Percentiles rank a stretch among this genome's conserved stretches.
phyloP scores from a whole-genome alignment of 2,329 filamentous ascomycete species.

The Calonectria henricotiae region DNA sequence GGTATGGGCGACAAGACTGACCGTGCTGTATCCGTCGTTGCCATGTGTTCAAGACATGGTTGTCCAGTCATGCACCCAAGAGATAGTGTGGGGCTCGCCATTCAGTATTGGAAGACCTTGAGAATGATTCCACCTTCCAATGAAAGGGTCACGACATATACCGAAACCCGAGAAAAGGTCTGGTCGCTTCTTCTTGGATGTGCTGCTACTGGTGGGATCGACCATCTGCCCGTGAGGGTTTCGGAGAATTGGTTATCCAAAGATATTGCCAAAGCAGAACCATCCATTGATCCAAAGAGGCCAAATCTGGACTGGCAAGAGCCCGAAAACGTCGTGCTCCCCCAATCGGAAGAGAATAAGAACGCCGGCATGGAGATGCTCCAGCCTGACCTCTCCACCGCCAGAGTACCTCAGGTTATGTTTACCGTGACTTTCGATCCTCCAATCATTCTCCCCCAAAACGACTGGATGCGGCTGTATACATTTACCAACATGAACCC shows the following conservation, averaged over 20 bases:
- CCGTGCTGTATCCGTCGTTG: slow-evolving; percentile 69
- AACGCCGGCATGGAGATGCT: slow-evolving; percentile 70
- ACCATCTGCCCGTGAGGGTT: slow-evolving; percentile 76
- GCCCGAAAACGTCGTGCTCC: slow-evolving; percentile 76
- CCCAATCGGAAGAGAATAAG: slow-evolving; percentile 63
- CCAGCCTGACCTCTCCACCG: slow-evolving; percentile 62
- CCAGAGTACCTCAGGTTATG: slow-evolving; percentile 78
- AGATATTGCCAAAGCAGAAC: slow-evolving; percentile 73
- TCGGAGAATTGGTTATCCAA: slow-evolving; percentile 83
- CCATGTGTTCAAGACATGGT: slow-evolving; percentile 80
- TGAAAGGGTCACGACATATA: slow-evolving; percentile 58
- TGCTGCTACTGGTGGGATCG: slow-evolving; percentile 63
- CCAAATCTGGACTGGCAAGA: slow-evolving; percentile 80
- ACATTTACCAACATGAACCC: slow-evolving; percentile 68
- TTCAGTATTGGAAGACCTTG: slow-evolving; percentile 85
- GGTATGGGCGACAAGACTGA: slow-evolving; percentile 64
- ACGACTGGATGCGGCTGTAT: slow-evolving; percentile 76
- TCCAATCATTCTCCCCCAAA: slow-evolving; percentile 79
- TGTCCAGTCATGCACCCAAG: slow-evolving; percentile 80
- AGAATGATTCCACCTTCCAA: slow-evolving; percentile 64
- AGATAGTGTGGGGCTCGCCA: slow-evolving; percentile 76
- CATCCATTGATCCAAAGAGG: slow-evolving; percentile 61
- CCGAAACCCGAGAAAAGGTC: slow-evolving; percentile 65
- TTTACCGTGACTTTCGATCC: slow-evolving; percentile 85
- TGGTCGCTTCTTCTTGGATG: slow-evolving; percentile 82